phyloP scores from a whole-genome alignment of 1,139 yeast genomes.

The Sugiyamaella sp. region DNA sequence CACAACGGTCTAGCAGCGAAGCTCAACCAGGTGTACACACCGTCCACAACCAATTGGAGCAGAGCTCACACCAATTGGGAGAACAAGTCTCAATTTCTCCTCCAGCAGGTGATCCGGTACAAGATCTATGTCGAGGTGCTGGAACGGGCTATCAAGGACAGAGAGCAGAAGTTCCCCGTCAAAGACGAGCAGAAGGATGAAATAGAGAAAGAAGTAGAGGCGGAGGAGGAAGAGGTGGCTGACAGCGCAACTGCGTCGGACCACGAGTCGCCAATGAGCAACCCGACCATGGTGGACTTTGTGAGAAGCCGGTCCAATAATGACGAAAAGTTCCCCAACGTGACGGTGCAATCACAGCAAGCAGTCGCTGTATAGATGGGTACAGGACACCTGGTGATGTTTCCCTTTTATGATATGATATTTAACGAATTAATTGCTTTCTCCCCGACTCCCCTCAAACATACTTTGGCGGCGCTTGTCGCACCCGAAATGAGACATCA shows the following conservation, averaged over 20 bases:
- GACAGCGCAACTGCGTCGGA: neutral
- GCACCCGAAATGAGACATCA: neutral
- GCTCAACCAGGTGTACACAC: slow-evolving; percentile 34
- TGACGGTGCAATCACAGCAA: slow-evolving; percentile 1
- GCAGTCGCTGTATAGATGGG: slow-evolving; percentile 5
- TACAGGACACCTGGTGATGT: neutral
- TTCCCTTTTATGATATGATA: neutral
- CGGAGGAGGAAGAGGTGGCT: no score
- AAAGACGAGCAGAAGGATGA: neutral
- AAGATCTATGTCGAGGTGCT: slow-evolving; percentile 37
- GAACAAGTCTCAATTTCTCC: slow-evolving; percentile 38
- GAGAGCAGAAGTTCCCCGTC: slow-evolving; percentile 23
- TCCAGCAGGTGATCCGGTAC: slow-evolving; percentile 39
- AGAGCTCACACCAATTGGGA: slow-evolving; percentile 42
- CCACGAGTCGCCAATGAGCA: neutral
- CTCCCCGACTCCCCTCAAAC: neutral
- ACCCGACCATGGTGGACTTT: neutral
- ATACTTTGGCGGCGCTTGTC: neutral
- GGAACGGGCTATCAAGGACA: slow-evolving; percentile 32
- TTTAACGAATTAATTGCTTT: neutral
- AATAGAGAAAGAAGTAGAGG: no score
- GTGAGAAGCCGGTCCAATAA: neutral
- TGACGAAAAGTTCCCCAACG: neutral
- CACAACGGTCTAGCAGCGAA: slow-evolving; percentile 37
- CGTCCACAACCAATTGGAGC: slow-evolving; percentile 34